These are phyloP conservation scores for Dioscorea zingiberensis DNA, from an alignment of 106 monocot genomes.

Conservation along the genomic window DNA sequence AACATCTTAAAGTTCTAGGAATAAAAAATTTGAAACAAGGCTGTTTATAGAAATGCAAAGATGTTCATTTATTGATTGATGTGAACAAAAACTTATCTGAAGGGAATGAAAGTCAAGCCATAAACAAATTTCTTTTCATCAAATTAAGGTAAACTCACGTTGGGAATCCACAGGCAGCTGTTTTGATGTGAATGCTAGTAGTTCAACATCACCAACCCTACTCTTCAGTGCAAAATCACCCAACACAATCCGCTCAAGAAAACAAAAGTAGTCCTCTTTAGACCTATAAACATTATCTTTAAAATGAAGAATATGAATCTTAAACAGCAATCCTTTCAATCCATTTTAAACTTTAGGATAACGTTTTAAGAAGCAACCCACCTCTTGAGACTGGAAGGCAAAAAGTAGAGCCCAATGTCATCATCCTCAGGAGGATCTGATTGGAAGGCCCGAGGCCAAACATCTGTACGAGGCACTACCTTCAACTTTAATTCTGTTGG, in stretches of 20 bases:
- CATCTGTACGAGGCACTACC: slow-evolving; percentile 10
- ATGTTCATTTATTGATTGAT: too few relatives aligned
- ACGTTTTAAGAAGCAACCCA: neutral
- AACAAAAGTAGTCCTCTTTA: neutral
- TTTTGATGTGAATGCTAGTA: slow-evolving; percentile 2
- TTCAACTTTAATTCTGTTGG: slow-evolving; percentile 20
- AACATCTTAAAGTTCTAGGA: too few relatives aligned
- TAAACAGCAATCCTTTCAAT: neutral
- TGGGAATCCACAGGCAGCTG: neutral
- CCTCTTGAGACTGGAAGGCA: slow-evolving; percentile 2
- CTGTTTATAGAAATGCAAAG: too few relatives aligned
- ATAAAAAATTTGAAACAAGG: too few relatives aligned
- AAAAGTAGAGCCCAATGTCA: slow-evolving; percentile 29
- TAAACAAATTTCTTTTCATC: too few relatives aligned
- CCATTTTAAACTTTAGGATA: neutral
- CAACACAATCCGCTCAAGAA: neutral
- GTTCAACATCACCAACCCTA: neutral
- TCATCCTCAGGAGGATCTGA: slow-evolving; percentile 12
- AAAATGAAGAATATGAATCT: neutral
- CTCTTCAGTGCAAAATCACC: slow-evolving; percentile 2
- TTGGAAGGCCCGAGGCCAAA: slow-evolving; percentile 24
- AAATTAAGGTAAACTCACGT: neutral
- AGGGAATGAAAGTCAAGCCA: too few relatives aligned
- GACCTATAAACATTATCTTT: neutral
- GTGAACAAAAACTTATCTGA: too few relatives aligned